These are phyloP conservation scores for Microdochium bolleyi DNA, from an alignment of 2,329 filamentous ascomycete species.

Conservation along the genomic window DNA sequence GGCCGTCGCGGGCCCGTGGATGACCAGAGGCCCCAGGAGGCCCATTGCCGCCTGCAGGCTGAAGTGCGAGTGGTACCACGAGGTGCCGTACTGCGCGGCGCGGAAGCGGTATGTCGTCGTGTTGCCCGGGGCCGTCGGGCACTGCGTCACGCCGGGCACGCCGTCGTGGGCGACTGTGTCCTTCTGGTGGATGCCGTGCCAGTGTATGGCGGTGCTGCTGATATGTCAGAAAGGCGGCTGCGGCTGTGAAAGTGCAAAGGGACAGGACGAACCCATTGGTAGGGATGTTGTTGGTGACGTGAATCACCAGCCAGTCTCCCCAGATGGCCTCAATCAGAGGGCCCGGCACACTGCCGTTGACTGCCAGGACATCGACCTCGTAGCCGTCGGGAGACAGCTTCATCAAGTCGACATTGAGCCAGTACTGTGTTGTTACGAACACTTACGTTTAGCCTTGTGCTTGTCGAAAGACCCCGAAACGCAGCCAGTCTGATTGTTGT, in stretches of 20 bases:
- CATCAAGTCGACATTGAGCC: conserved; percentile 30
- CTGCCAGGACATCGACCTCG: conserved; percentile 24
- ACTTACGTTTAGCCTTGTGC: too few species aligned
- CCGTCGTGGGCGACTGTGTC: conserved; percentile 32
- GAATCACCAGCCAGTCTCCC: conserved; percentile 19
- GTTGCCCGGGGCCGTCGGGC: conserved; percentile 37
- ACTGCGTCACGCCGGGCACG: conserved; percentile 40
- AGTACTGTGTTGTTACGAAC: too few species aligned
- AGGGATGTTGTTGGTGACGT: conserved; percentile 22
- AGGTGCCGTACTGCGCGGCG: conserved; percentile 22
- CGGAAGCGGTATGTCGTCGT: conserved; percentile 28
- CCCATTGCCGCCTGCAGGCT: conserved; percentile 7
- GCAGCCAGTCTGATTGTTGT: too few species aligned
- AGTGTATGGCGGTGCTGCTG: conserved; percentile 43
- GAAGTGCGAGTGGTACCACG: conserved; percentile 11
- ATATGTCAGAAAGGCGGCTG: conserved; percentile 5
- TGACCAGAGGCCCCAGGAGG: conserved; percentile 7
- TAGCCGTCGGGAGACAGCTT: conserved; percentile 37
- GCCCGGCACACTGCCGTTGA: conserved; percentile 38
- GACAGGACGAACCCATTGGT: not conserved
- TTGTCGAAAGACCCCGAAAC: too few species aligned
- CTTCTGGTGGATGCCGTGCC: conserved; percentile 39
- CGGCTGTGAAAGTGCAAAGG: not conserved
- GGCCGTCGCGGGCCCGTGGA: conserved; percentile 5
- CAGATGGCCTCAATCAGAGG: conserved; percentile 33